Evolutionary conservation across 148 eudicot species (phyloP).

Genomic region (Polygonum maritimum): DNA sequence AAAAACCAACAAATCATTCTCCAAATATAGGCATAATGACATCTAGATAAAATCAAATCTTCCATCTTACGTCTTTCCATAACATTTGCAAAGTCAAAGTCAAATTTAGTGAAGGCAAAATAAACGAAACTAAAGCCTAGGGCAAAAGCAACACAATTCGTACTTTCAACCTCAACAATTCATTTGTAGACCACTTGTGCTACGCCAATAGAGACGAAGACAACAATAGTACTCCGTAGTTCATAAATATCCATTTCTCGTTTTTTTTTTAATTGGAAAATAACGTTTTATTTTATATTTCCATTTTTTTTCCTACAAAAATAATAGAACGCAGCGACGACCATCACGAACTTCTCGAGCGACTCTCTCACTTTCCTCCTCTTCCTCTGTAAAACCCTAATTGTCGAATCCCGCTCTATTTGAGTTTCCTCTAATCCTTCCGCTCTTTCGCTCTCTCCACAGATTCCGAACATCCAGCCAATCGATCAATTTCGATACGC

Average conservation of each 20-base stretch:
- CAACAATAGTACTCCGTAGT: background rate
- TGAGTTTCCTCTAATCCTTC: conserved; percentile 3
- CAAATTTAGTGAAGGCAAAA: no score
- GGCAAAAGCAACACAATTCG: no score
- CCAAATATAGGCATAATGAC: no score
- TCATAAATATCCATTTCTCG: background rate
- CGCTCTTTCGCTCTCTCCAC: background rate
- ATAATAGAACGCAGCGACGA: conserved; percentile 10
- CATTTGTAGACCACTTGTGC: no score
- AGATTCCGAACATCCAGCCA: conserved; percentile 13
- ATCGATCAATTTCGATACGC: conserved; percentile 5
- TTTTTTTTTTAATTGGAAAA: background rate
- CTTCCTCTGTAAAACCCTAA: conserved; percentile 48
- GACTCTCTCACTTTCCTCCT: conserved; percentile 15
- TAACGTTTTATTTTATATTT: background rate
- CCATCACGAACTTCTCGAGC: conserved; percentile 10
- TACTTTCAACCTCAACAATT: no score
- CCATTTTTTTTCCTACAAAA: conserved; percentile 5
- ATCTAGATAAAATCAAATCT: no score
- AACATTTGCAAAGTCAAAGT: no score
- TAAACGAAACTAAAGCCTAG: no score
- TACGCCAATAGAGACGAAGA: no score
- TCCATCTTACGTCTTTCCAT: no score
- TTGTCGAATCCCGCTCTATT: conserved; percentile 21
- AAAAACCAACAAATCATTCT: no score